Evolutionary conservation across 441 rosid genomes (phyloP).

Genomic region (Pelargonium cotyledonis): DNA sequence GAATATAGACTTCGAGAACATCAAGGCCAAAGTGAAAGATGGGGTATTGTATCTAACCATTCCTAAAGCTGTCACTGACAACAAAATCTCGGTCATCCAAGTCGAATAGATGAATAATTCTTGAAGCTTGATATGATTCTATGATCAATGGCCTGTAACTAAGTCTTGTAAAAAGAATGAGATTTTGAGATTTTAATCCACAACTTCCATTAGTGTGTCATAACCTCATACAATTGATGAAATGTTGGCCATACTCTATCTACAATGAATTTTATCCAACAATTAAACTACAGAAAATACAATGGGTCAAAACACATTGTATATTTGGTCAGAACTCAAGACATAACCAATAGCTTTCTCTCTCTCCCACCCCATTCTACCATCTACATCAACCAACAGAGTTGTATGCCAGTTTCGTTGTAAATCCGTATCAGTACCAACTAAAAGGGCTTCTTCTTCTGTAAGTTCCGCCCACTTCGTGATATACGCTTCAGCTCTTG

Average conservation of each 20-base stretch:
- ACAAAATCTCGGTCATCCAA: constrained; percentile 19
- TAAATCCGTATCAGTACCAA: background rate
- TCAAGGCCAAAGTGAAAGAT: constrained; percentile 27
- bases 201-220: background rate
- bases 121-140: too few relatives aligned
- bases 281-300: background rate
- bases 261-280: background rate
- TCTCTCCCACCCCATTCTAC: background rate
- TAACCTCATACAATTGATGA: background rate
- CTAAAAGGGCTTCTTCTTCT: constrained; percentile 46
- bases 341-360: background rate
- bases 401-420: background rate
- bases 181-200: too few relatives aligned
- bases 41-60: constrained; percentile 26
- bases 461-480: constrained; percentile 18
- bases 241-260: background rate
- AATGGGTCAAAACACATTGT: background rate
- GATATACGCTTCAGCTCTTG: constrained; percentile 40
- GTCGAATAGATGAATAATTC: constrained; percentile 12
- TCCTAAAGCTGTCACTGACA: constrained; percentile 23
- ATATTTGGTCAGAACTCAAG: background rate
- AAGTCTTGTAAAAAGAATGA: too few relatives aligned
- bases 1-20: constrained; percentile 24
- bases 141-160: too few relatives aligned
- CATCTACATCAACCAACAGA: background rate